Conservation (phyloP, 2,329 filamentous ascomycete genomes). For the Aureobasidium uvarum region DNA sequence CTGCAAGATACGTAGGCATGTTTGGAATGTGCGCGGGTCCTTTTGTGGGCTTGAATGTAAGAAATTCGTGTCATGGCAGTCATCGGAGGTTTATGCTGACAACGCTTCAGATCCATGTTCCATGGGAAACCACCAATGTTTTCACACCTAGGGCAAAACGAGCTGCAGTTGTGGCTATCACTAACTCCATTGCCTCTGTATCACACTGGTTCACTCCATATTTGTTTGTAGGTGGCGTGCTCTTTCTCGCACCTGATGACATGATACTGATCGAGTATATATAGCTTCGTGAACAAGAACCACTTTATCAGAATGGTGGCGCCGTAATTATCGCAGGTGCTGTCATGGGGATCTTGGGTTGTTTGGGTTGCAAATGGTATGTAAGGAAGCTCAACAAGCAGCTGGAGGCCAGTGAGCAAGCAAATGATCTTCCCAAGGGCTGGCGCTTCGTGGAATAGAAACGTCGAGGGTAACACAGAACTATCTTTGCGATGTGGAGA, state of each 20-base stretch:
- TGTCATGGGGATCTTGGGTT: background rate
- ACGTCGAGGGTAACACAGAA: background rate
- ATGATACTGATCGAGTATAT: background rate
- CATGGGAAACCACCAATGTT: background rate
- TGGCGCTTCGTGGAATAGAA: background rate
- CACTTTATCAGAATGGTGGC: background rate
- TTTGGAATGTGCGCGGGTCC: conserved; percentile 1
- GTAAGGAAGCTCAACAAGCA: background rate
- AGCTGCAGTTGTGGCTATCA: background rate
- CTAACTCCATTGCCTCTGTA: background rate
- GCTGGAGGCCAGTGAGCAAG: background rate
- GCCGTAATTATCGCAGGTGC: background rate
- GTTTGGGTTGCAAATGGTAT: background rate
- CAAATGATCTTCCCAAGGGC: background rate
- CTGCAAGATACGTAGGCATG: background rate
- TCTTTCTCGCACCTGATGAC: background rate
- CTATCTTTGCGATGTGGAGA: background rate
- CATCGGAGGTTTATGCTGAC: background rate
- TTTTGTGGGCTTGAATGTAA: background rate
- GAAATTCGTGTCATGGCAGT: background rate
- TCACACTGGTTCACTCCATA: background rate
- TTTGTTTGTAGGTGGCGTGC: background rate
- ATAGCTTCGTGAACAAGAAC: background rate
- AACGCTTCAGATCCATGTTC: background rate
- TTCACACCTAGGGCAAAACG: background rate